Conservation (phyloP, 2,329 filamentous ascomycete species). For the Phaeoacremonium minimum region DNA sequence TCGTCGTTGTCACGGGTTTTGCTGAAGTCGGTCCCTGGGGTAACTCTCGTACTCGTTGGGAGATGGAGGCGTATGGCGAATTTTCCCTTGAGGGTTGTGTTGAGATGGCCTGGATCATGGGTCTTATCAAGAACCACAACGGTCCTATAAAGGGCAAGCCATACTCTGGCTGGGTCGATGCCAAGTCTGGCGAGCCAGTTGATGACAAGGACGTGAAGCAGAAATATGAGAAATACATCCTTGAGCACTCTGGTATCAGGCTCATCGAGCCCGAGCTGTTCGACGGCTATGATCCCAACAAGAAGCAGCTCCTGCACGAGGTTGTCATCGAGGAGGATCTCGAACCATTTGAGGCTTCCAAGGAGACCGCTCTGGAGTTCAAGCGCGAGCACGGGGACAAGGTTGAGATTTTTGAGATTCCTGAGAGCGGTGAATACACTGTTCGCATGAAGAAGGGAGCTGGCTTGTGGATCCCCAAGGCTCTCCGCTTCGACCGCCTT, state of each 20-base stretch:
- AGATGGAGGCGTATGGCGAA: slow-evolving; percentile 96
- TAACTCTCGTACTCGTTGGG: slow-evolving; percentile 96
- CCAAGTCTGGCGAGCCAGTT: slow-evolving; percentile 89
- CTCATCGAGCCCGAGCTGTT: slow-evolving; percentile 97
- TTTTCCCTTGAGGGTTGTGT: slow-evolving; percentile 98
- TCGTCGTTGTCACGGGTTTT: slow-evolving; percentile 96
- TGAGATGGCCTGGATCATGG: slow-evolving; percentile 99
- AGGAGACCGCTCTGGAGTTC: slow-evolving; percentile 97
- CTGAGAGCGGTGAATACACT: slow-evolving; percentile 89
- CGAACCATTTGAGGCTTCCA: slow-evolving; percentile 93
- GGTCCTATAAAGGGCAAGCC: slow-evolving; percentile 92
- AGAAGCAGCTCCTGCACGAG: slow-evolving; percentile 97
- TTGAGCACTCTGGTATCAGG: slow-evolving; percentile 96
- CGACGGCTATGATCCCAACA: slow-evolving; percentile 93
- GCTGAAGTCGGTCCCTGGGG: slow-evolving; percentile 96
- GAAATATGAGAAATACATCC: slow-evolving; percentile 95
- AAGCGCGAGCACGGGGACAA: slow-evolving; percentile 96
- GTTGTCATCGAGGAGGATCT: slow-evolving; percentile 96
- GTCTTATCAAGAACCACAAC: slow-evolving; percentile 97
- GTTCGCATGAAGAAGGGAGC: slow-evolving; percentile 95
- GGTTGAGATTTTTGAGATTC: slow-evolving; percentile 94
- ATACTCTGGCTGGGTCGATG: slow-evolving; percentile 95
- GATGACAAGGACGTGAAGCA: slow-evolving; percentile 97
- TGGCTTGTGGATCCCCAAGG: slow-evolving; percentile 92
- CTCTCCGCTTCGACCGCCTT: slow-evolving; percentile 91